These are phyloP conservation scores for Colletotrichum lindemuthianum DNA, from an alignment of 2,329 filamentous ascomycete species.

Conservation along the genomic window DNA sequence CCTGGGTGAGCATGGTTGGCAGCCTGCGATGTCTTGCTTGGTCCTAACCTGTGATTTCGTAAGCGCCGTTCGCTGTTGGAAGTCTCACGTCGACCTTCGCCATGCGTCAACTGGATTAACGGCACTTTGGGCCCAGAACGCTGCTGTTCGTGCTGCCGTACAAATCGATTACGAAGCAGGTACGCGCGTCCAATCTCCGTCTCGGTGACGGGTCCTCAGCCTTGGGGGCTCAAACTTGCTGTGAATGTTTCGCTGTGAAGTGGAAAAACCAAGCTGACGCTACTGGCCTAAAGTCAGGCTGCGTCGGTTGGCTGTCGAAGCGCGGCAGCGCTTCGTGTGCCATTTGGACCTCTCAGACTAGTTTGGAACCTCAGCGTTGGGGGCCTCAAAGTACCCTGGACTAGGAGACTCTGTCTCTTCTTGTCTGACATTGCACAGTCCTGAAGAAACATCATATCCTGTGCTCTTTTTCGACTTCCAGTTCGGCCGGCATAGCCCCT, in stretches of 20 bases:
- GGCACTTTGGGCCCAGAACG: neutral
- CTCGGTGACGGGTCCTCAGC: slow-evolving; percentile 13
- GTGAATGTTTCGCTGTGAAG: slow-evolving; percentile 7
- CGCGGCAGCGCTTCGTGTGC: neutral
- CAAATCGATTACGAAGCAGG: slow-evolving; percentile 15
- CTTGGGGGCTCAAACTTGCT: slow-evolving; percentile 10
- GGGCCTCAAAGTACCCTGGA: no score
- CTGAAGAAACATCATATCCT: neutral
- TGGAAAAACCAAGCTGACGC: slow-evolving; percentile 2
- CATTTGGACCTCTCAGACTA: no score
- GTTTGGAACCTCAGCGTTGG: no score
- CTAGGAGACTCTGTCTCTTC: no score
- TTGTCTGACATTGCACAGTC: slow-evolving; percentile 1
- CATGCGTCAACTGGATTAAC: neutral
- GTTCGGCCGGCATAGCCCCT: slow-evolving; percentile 17
- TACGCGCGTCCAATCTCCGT: slow-evolving; percentile 10
- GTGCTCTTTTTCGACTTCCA: neutral
- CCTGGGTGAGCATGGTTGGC: no score
- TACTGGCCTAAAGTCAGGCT: slow-evolving; percentile 3
- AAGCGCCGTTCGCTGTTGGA: slow-evolving; percentile 2
- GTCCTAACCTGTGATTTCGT: no score
- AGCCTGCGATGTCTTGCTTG: no score
- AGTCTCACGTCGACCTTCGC: neutral
- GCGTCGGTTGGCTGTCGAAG: slow-evolving; percentile 30
- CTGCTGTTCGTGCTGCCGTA: neutral